These are phyloP conservation scores for Daphne laureola DNA, from an alignment of 441 rosid species.

Conservation along the genomic window DNA sequence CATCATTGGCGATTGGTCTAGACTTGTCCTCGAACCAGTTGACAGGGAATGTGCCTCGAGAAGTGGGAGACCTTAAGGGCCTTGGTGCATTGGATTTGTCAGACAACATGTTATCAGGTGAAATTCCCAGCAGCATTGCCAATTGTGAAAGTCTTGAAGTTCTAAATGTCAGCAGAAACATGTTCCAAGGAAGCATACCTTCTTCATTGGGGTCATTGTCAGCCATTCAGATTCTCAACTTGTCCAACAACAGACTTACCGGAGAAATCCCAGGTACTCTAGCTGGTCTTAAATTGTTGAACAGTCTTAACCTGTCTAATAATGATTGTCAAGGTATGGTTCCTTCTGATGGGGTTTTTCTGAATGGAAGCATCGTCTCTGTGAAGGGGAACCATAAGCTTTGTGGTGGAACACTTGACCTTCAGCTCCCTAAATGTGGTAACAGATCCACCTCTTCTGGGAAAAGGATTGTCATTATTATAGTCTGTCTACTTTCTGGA, in stretches of 20 bases:
- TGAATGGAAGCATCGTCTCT: conserved; percentile 17
- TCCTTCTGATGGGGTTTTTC: conserved; percentile 32
- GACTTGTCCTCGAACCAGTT: conserved; percentile 2
- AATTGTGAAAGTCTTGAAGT: conserved; percentile 13
- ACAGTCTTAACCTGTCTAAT: conserved; percentile 23
- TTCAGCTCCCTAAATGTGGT: conserved; percentile 18
- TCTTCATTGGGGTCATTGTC: conserved; percentile 14
- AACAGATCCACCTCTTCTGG: not conserved
- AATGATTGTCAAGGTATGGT: conserved; percentile 26
- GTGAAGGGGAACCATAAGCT: conserved; percentile 25
- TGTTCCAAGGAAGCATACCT: conserved; percentile 23
- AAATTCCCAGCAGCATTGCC: conserved; percentile 13
- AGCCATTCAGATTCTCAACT: conserved; percentile 16
- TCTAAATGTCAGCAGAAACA: conserved; percentile 14
- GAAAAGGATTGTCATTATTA: too few species aligned
- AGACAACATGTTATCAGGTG: conserved; percentile 7
- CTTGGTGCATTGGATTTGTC: not conserved
- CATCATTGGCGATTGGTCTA: not conserved
- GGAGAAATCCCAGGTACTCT: conserved; percentile 13
- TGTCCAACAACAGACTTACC: conserved; percentile 20
- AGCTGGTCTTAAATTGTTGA: too few species aligned
- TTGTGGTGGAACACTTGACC: conserved; percentile 24
- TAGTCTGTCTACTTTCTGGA: too few species aligned
- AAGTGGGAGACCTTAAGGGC: conserved; percentile 8
- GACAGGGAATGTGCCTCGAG: not conserved